A percentile compares a stretch with the other conserved stretches of the same genome.
phyloP scores from a whole-genome alignment of 2,329 filamentous ascomycete genomes.

The Fusarium duplospermum region DNA sequence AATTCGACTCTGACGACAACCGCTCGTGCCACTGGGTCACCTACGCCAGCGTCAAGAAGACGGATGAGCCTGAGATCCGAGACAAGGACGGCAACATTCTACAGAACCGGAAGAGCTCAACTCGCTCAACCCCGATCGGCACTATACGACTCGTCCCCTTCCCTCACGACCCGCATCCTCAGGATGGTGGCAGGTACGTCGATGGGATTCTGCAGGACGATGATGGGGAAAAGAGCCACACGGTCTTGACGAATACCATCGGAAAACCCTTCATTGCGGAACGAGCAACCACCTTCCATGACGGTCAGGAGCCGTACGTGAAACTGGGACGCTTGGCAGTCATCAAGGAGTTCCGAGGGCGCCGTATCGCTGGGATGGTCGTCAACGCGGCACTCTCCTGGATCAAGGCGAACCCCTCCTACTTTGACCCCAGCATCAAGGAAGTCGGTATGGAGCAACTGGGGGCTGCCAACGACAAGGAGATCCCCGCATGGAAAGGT shows the following conservation, averaged over 20 bases:
- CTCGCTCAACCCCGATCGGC: constrained; percentile 68
- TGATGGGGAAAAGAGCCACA: constrained; percentile 1
- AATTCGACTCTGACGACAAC: constrained; percentile 84
- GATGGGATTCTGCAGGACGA: constrained; percentile 54
- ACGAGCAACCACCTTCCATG: constrained; percentile 63
- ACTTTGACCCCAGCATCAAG: constrained; percentile 63
- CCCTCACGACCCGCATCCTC: constrained; percentile 75
- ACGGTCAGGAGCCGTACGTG: constrained; percentile 79
- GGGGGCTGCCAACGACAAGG: constrained; percentile 51
- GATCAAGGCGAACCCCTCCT: constrained; percentile 69
- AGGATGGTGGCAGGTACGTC: constrained; percentile 61
- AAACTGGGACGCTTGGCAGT: constrained; percentile 86
- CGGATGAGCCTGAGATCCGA: constrained; percentile 55
- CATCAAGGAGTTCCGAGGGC: constrained; percentile 71
- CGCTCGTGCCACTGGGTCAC: constrained; percentile 88
- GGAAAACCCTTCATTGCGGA: constrained; percentile 49
- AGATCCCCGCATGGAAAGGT: constrained; percentile 75
- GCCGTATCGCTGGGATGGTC: constrained; percentile 72
- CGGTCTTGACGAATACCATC: not conserved
- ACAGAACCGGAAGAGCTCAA: constrained; percentile 58
- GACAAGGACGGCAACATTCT: constrained; percentile 57
- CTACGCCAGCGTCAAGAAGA: constrained; percentile 74
- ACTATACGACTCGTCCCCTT: constrained; percentile 86
- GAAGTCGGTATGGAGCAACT: constrained; percentile 58
- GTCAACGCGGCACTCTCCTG: constrained; percentile 77